phyloP scores from a whole-genome alignment of 495 filamentous ascomycete species.

The Aspergillus taichungensis region DNA sequence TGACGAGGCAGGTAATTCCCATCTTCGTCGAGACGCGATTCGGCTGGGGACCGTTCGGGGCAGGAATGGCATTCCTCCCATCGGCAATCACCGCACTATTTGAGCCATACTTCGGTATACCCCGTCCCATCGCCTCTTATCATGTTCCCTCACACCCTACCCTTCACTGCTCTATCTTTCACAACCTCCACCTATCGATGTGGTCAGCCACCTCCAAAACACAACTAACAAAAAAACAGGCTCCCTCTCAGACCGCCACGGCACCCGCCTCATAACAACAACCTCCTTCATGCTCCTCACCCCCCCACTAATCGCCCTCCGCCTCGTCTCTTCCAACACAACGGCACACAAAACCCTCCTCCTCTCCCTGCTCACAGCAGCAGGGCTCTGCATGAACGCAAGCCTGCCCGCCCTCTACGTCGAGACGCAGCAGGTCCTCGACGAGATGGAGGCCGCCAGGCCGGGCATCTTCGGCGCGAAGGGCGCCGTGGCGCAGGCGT shows the following conservation, averaged over 20 bases:
- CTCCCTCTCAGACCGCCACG: conserved; percentile 49
- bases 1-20: conserved; percentile 39
- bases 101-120: conserved; percentile 45
- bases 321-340: conserved; percentile 50
- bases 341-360: conserved; percentile 54
- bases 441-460: conserved; percentile 39
- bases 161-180: no score
- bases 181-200: no score
- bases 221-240: conserved; percentile 26
- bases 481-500: conserved; percentile 51
- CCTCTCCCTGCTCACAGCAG: conserved; percentile 16
- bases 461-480: conserved; percentile 39
- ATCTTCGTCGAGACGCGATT: conserved; percentile 57
- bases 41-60: conserved; percentile 56
- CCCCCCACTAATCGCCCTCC: conserved; percentile 53
- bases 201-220: no score
- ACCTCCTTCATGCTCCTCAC: conserved; percentile 51
- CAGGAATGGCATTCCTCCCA: conserved; percentile 65
- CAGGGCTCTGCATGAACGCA: conserved; percentile 20
- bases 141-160: not conserved
- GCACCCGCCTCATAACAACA: conserved; percentile 49
- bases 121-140: not conserved
- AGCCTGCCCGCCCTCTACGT: conserved; percentile 45
- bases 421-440: conserved; percentile 60
- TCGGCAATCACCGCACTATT: conserved; percentile 56